A percentile compares a stretch with the other conserved stretches of the same genome.
These are phyloP conservation scores for Entomortierella chlamydospora DNA, from an alignment of 192 early-diverging fungal species.

Conservation along the genomic window DNA sequence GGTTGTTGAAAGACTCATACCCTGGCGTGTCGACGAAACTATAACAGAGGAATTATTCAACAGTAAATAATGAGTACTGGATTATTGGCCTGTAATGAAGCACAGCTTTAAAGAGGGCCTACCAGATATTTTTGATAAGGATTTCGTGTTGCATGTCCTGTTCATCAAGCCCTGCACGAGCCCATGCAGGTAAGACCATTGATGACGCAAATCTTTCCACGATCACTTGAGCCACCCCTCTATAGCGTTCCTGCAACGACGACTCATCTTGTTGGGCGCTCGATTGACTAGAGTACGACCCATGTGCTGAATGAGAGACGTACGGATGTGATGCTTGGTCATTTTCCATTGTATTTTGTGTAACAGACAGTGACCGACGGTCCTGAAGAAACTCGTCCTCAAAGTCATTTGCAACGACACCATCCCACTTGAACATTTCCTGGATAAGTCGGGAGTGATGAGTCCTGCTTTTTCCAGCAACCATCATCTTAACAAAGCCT, in stretches of 20 bases:
- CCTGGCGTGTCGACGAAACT: slow-evolving; percentile 44
- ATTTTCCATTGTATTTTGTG: background rate
- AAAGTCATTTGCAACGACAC: slow-evolving; percentile 41
- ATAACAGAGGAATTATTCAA: background rate
- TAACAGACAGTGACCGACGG: background rate
- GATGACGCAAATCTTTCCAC: slow-evolving; percentile 36
- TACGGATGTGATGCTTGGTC: background rate
- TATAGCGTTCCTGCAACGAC: slow-evolving; percentile 1
- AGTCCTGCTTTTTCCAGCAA: slow-evolving; percentile 9
- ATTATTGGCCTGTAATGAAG: background rate
- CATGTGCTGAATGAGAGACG: background rate
- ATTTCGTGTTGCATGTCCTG: slow-evolving; percentile 39
- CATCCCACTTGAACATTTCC: slow-evolving; percentile 43
- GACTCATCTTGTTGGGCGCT: background rate
- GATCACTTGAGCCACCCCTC: slow-evolving; percentile 1
- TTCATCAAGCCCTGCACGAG: slow-evolving; percentile 29
- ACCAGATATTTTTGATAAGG: slow-evolving; percentile 48
- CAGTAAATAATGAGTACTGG: background rate
- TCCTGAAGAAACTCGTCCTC: slow-evolving; percentile 41
- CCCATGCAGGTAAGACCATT: slow-evolving; percentile 37
- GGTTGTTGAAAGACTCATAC: slow-evolving; percentile 29
- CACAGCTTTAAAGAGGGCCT: background rate
- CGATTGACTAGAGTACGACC: background rate
- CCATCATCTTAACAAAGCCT: slow-evolving; percentile 36
- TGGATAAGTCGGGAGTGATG: slow-evolving; percentile 24